phyloP scores from a whole-genome alignment of 768 basidiomycete species.

The Leccinellum albellum region DNA sequence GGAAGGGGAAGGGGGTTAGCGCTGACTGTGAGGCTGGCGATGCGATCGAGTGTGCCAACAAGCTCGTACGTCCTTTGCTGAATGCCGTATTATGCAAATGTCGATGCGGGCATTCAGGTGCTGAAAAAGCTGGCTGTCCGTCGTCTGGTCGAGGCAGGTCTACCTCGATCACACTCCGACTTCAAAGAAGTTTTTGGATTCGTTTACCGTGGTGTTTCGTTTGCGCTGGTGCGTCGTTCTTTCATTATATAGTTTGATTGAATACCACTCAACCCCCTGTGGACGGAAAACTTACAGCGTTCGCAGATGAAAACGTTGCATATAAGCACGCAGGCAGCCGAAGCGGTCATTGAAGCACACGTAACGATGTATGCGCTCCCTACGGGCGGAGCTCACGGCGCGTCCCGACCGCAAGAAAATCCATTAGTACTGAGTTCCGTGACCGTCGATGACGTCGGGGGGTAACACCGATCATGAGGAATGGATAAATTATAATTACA shows the following conservation, averaged over 20 bases:
- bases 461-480: slow-evolving; percentile 5
- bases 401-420: neutral
- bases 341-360: slow-evolving; percentile 35
- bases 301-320: slow-evolving; percentile 26
- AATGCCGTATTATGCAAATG: neutral
- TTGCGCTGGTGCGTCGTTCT: slow-evolving; percentile 36
- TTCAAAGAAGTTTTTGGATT: slow-evolving; percentile 40
- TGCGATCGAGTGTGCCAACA: slow-evolving; percentile 56
- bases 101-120: slow-evolving; percentile 20
- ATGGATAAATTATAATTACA: neutral
- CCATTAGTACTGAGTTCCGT: neutral
- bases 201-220: slow-evolving; percentile 38
- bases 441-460: slow-evolving; percentile 7
- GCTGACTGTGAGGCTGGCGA: slow-evolving; percentile 23
- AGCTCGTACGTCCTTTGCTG: slow-evolving; percentile 42
- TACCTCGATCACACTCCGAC: slow-evolving; percentile 35
- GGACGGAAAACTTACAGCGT: slow-evolving; percentile 17
- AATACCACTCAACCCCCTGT: neutral
- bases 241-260: neutral
- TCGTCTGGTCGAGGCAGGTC: slow-evolving; percentile 29
- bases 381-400: neutral
- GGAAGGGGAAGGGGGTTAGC: slow-evolving; percentile 34
- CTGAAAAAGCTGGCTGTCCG: slow-evolving; percentile 39
- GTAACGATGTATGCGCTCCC: slow-evolving; percentile 32
- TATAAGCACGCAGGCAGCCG: slow-evolving; percentile 25